phyloP scores from a whole-genome alignment of 1,284 basidiomycete species.

The Veloporphyrellus conicus region DNA sequence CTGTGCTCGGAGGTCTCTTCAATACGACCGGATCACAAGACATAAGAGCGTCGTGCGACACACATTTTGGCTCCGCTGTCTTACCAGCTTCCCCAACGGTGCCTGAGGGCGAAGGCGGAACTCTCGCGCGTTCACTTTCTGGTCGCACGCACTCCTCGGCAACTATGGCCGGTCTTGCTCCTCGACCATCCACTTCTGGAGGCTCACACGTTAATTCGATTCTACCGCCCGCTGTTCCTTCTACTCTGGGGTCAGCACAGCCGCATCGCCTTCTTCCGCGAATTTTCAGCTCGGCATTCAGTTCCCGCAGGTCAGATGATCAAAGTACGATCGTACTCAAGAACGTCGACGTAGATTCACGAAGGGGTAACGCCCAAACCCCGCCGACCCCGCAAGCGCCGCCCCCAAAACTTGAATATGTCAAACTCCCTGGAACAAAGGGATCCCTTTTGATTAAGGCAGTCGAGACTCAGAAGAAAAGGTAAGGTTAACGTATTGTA shows the following conservation, averaged over 20 bases:
- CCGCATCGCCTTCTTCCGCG: conserved; percentile 64
- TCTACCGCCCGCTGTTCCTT: conserved; percentile 30
- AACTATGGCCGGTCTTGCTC: conserved; percentile 5
- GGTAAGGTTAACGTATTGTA: conserved; percentile 42
- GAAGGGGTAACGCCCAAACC: conserved; percentile 29
- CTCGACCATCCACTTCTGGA: conserved; percentile 28
- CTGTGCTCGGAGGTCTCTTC: conserved; percentile 48
- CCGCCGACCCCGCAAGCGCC: conserved; percentile 49
- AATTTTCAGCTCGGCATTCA: conserved; percentile 62
- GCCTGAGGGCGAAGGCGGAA: conserved; percentile 16
- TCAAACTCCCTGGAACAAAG: conserved; percentile 87
- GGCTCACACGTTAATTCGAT: conserved; percentile 9
- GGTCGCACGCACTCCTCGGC: conserved; percentile 15
- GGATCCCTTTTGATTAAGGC: conserved; percentile 76
- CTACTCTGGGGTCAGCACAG: conserved; percentile 38
- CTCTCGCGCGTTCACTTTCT: conserved; percentile 27
- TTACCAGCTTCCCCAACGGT: conserved; percentile 12
- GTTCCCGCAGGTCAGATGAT: conserved; percentile 56
- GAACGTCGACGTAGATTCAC: conserved; percentile 35
- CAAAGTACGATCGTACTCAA: conserved; percentile 33
- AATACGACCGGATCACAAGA: conserved; percentile 21
- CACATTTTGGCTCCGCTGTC: conserved; percentile 16
- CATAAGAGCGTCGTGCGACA: conserved; percentile 26
- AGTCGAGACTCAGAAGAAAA: conserved; percentile 82
- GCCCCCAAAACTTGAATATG: conserved; percentile 82